phyloP scores from a whole-genome alignment of 1,139 yeast genomes.

The Meyerozyma athensensis region DNA sequence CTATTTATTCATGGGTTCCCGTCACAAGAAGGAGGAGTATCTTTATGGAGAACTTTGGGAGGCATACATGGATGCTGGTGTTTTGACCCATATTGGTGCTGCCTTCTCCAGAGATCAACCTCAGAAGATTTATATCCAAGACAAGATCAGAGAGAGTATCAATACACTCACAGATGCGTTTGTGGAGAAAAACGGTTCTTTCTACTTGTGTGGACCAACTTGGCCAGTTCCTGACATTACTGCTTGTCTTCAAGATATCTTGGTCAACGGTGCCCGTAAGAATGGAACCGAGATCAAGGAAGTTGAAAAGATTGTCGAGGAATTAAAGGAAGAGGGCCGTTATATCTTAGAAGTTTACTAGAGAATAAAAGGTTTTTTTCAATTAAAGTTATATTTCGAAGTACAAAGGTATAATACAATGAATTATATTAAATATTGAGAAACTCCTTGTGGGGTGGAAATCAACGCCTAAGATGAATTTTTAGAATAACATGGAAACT shows the following conservation, averaged over 20 bases:
- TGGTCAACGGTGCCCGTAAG: slow-evolving; percentile 63
- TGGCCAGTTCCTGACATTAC: slow-evolving; percentile 99
- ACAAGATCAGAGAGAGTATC: slow-evolving; percentile 77
- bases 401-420: not conserved
- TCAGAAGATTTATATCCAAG: slow-evolving; percentile 91
- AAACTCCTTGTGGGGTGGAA: not conserved
- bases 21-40: slow-evolving; percentile 94
- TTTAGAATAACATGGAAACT: not conserved
- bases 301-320: slow-evolving; percentile 78
- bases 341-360: slow-evolving; percentile 92
- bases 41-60: slow-evolving; percentile 97
- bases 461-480: not conserved
- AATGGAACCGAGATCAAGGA: slow-evolving; percentile 65
- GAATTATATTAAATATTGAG: not conserved
- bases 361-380: slow-evolving; percentile 7
- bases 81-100: slow-evolving; percentile 93
- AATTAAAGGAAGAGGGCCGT: slow-evolving; percentile 88
- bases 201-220: slow-evolving; percentile 97
- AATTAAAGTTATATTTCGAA: not conserved
- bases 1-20: slow-evolving; percentile 85
- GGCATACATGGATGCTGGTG: slow-evolving; percentile 88
- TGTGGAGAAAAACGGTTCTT: slow-evolving; percentile 74
- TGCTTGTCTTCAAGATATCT: slow-evolving; percentile 80
- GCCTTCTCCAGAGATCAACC: slow-evolving; percentile 98
- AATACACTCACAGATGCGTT: slow-evolving; percentile 74